A percentile compares a stretch with the other conserved stretches of the same genome.
These are phyloP conservation scores for Nematocida displodere DNA, from an alignment of 371 early-diverging fungal genomes.

Conservation along the genomic window DNA sequence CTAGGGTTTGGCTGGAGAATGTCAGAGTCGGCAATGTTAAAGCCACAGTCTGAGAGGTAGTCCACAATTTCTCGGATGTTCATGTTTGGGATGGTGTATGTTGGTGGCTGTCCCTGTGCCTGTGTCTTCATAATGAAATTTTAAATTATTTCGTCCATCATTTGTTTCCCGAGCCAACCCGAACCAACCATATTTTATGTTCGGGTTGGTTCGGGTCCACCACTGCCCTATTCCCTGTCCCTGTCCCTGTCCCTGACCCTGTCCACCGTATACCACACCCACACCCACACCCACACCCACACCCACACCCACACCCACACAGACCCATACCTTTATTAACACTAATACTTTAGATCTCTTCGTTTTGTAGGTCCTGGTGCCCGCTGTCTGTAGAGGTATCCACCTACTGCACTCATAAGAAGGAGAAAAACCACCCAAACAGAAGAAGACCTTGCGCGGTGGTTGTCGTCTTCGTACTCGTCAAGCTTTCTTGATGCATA, in stretches of 20 bases:
- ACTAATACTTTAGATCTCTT: background rate
- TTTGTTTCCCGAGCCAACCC: background rate
- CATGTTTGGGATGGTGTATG: conserved; percentile 42
- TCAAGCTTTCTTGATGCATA: too few species aligned
- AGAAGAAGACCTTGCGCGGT: background rate
- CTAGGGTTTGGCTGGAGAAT: conserved; percentile 21
- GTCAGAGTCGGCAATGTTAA: conserved; percentile 35
- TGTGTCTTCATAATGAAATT: conserved; percentile 38
- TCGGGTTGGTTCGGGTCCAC: too few species aligned
- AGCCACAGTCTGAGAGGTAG: conserved; percentile 40
- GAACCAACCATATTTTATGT: background rate
- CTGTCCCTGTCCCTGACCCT: background rate
- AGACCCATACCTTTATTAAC: background rate
- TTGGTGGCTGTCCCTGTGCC: background rate
- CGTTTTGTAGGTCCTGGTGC: background rate
- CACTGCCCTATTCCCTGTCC: background rate
- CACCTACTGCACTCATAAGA: background rate
- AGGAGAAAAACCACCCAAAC: conserved; percentile 10
- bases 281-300: background rate
- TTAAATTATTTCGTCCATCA: background rate
- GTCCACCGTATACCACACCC: background rate
- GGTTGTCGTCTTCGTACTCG: background rate
- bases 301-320: background rate
- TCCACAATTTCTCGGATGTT: conserved; percentile 27
- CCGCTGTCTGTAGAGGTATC: conserved; percentile 25